phyloP scores from a whole-genome alignment of 352 stramenopile species.

The Pythium rhizo-oryzae region DNA sequence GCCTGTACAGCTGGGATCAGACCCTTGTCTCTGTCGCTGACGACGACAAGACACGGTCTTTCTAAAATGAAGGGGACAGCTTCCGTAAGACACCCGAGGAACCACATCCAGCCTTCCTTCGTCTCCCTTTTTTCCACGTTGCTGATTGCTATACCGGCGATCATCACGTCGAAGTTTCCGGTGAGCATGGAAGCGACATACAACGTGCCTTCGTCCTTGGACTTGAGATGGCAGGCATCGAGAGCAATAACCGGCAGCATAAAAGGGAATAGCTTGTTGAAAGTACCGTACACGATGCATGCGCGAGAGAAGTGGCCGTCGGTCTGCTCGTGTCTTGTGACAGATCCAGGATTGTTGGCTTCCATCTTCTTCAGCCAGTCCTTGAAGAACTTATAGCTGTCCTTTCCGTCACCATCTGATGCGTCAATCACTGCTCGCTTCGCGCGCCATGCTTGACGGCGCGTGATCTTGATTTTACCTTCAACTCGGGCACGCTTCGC shows the following conservation, averaged over 20 bases:
- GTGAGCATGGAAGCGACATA: conserved; percentile 13
- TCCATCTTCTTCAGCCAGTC: conserved; percentile 9
- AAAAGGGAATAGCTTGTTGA: conserved; percentile 4
- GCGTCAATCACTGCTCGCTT: conserved; percentile 4
- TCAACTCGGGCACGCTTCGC: conserved; percentile 5
- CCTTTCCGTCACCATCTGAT: neutral
- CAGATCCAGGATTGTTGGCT: conserved; percentile 4
- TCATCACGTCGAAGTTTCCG: conserved; percentile 21
- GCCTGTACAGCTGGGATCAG: neutral
- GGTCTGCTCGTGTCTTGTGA: neutral
- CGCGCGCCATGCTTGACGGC: conserved; percentile 11
- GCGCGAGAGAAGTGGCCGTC: conserved; percentile 15
- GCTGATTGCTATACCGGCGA: neutral
- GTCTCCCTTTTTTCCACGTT: neutral
- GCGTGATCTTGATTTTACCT: neutral
- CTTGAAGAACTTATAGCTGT: conserved; percentile 13
- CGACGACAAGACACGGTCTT: no score
- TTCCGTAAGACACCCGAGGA: neutral
- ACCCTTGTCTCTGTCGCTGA: conserved; percentile 14
- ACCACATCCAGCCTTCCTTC: conserved; percentile 8
- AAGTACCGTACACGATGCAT: conserved; percentile 13
- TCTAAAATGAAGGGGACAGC: neutral
- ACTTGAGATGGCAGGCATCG: conserved; percentile 15
- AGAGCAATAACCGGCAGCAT: conserved; percentile 9
- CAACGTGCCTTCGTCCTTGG: conserved; percentile 8